A percentile compares a stretch with the other conserved stretches of the same genome.
Conservation (phyloP, 2,329 filamentous ascomycete genomes). For the Verticillium isaacii region DNA sequence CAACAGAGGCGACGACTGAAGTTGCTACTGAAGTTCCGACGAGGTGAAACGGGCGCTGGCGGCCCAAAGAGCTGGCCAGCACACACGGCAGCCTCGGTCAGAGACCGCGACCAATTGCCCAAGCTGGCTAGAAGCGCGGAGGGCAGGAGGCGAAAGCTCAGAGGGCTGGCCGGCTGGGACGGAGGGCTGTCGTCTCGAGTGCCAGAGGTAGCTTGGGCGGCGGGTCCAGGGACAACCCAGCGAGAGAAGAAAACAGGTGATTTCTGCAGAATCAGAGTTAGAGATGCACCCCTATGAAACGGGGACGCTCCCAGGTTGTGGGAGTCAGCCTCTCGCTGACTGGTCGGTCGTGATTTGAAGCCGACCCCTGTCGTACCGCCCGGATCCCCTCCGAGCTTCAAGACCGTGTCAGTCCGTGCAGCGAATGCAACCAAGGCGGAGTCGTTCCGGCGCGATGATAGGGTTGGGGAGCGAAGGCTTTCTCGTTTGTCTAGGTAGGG, state of each 20-base stretch:
- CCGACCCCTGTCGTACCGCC: neutral
- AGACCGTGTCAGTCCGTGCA: neutral
- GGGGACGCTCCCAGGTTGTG: neutral
- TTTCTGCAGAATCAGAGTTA: slow-evolving; percentile 11
- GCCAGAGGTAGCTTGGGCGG: neutral
- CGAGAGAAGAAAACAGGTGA: slow-evolving; percentile 6
- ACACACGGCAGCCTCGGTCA: neutral
- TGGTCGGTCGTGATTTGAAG: neutral
- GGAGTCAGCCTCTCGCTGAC: neutral
- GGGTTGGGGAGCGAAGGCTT: neutral
- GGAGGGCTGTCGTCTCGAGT: neutral
- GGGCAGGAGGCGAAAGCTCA: neutral
- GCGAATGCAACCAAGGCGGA: neutral
- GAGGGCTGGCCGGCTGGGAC: neutral
- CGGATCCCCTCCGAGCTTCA: neutral
- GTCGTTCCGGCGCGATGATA: neutral
- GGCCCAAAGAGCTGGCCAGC: neutral
- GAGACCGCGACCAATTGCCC: neutral
- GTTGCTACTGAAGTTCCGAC: neutral
- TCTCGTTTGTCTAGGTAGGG: neutral
- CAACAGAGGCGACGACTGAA: neutral
- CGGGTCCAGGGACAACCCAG: slow-evolving; percentile 1
- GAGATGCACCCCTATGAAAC: neutral
- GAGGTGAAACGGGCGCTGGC: neutral
- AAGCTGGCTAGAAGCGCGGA: neutral